These are phyloP conservation scores for Pseudogymnoascus sp. DNA, from an alignment of 2,329 filamentous ascomycete genomes.

Conservation along the genomic window DNA sequence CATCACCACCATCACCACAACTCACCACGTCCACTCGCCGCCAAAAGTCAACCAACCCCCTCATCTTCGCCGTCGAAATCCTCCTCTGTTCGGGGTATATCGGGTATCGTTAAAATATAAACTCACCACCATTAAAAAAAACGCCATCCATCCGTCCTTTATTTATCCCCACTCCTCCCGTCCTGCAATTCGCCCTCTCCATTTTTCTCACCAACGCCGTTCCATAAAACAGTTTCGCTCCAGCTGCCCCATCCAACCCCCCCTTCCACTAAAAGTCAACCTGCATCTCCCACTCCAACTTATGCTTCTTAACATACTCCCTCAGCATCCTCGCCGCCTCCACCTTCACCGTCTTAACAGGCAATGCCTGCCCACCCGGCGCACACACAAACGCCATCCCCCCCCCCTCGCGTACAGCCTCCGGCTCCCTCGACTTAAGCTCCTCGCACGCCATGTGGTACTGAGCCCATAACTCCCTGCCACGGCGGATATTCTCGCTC, in stretches of 20 bases:
- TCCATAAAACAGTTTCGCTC: not conserved
- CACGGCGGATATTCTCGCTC: not conserved
- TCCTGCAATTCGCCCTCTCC: not conserved
- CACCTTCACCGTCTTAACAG: not conserved
- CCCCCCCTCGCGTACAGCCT: not conserved
- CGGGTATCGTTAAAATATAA: slow-evolving; percentile 7
- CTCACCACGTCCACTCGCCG: not conserved
- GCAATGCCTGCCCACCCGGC: not conserved
- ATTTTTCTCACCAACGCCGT: not conserved
- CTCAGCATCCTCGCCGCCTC: not conserved
- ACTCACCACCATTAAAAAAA: slow-evolving; percentile 5
- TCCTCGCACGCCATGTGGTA: not conserved
- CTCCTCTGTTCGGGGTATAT: slow-evolving; percentile 4
- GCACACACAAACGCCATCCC: not conserved
- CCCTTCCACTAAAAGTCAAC: not conserved
- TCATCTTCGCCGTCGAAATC: not conserved
- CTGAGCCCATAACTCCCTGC: not conserved
- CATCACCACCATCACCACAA: not conserved
- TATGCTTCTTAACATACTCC: not conserved
- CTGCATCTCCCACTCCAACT: slow-evolving; percentile 5
- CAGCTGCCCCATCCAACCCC: not conserved
- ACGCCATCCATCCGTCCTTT: not conserved
- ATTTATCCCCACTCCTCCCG: not conserved
- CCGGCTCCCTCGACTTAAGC: not conserved
- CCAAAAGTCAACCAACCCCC: not conserved